Evolutionary conservation across 768 basidiomycete genomes (phyloP), one percentile per base, ranked within the genome.

Genomic region (Hygrophoropsis aurantiaca): DNA sequence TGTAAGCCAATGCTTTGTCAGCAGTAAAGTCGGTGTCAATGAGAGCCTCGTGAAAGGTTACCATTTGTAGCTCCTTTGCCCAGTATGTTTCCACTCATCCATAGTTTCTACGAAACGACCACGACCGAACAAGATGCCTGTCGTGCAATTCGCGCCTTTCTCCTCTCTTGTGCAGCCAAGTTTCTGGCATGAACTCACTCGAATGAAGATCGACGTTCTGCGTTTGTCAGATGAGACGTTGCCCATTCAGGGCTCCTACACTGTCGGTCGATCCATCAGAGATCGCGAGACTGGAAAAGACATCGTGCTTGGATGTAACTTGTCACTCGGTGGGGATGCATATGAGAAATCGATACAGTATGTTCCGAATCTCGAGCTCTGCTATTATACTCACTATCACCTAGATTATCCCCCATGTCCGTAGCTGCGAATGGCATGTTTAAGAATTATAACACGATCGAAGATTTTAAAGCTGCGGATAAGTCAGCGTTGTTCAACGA

Each of bases 361-460:
- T 54, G 74, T 47, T 33, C 25, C 33, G 44, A 56, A 57, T 41
- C 13, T n/a, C n/a, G n/a, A 30, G 27, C 13, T 30, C 13, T 30
- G 27, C 13, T 13, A 32, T 21, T 30, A 32, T 47, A 16, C 24
- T 52, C 46, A 48, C 4, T 21, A 26, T 20, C 19, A 13, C 3
- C 18, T 47, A 84, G 82, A 42, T 48, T 66, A 11, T 64, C 80
- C 2, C 58, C 76, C 6, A 72, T 81, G 50, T 71, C 83, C 11
- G 72, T 83, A 36, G 45, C 67, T 2, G 77, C 82, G 0, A 62
- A 57, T 4, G 97, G 95, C 32, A 71, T 75, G 9, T 75, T 97
- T 58, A 94, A 90, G 77, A 98, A 97, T 66, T 97, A 82, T 72
- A 99, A 98, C 62, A 97, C 95, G 8, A 88, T 98, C 56, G 94